Percentiles rank a stretch among this genome's conserved stretches.
Evolutionary conservation across 345 rosid genomes (phyloP).

Genomic region (Dipteronia sinensis): DNA sequence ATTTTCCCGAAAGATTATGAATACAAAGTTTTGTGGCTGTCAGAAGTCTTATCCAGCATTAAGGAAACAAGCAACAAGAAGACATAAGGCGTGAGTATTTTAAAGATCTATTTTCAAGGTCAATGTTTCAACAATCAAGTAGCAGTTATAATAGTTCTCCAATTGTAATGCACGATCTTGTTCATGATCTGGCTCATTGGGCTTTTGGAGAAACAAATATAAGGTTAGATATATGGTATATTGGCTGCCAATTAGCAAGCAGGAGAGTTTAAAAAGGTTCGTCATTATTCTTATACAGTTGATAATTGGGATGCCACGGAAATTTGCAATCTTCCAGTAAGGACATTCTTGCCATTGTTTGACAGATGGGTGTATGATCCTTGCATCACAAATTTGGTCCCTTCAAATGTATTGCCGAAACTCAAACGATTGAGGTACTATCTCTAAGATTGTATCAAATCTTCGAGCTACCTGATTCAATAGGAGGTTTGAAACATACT

Average conservation of each 20-base stretch:
- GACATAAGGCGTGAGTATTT: slow-evolving; percentile 10
- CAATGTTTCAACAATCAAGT: slow-evolving; percentile 1
- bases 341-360: neutral
- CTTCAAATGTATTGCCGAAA: neutral
- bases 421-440: neutral
- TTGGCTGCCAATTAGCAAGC: too few relatives aligned
- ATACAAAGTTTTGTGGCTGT: slow-evolving; percentile 27
- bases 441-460: neutral
- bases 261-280: neutral
- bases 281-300: neutral
- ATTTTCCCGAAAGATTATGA: neutral
- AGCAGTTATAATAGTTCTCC: too few relatives aligned
- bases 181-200: slow-evolving; percentile 13
- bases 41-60: slow-evolving; percentile 17
- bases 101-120: neutral
- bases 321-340: neutral
- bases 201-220: neutral
- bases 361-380: too few relatives aligned
- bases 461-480: neutral
- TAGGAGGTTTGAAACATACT: neutral
- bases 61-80: neutral
- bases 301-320: neutral
- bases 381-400: too few relatives aligned
- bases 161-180: slow-evolving; percentile 22
- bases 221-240: neutral